Evolutionary conservation across 1,284 basidiomycete genomes (phyloP).

Genomic region (Ceratobasidium sp.): DNA sequence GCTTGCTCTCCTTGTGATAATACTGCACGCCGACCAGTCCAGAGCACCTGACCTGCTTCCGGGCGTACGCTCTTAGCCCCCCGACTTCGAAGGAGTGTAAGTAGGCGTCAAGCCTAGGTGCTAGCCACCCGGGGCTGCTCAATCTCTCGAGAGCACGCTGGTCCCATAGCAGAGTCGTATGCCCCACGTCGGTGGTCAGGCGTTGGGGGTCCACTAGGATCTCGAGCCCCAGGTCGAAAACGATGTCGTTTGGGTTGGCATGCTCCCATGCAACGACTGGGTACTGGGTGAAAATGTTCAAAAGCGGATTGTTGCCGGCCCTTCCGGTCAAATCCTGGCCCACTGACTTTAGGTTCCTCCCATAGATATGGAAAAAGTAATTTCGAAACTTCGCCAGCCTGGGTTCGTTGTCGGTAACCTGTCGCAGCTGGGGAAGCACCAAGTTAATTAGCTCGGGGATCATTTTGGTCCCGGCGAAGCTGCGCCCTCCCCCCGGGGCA

Average conservation of each 20-base stretch:
- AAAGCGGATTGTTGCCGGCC: background rate
- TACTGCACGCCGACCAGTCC: background rate
- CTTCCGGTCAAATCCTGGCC: background rate
- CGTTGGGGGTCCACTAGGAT: background rate
- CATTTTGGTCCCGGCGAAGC: background rate
- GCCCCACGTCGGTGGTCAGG: background rate
- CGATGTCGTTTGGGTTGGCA: slow-evolving; percentile 10
- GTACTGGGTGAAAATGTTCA: background rate
- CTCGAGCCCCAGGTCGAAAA: background rate
- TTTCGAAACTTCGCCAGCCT: background rate
- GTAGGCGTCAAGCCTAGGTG: background rate
- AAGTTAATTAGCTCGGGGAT: background rate
- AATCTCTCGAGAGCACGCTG: background rate
- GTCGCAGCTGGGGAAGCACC: background rate
- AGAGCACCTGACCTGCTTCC: background rate
- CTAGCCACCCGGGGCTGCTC: background rate
- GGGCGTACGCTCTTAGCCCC: background rate
- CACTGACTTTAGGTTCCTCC: slow-evolving; percentile 20
- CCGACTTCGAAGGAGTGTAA: slow-evolving; percentile 12
- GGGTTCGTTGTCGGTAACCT: background rate
- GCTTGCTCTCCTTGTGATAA: slow-evolving; percentile 15
- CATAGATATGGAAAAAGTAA: slow-evolving; percentile 18
- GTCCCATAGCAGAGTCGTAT: slow-evolving; percentile 11
- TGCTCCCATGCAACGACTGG: slow-evolving; percentile 5
- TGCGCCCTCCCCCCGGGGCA: background rate